Conservation (phyloP, 192 early-diverging fungal species). For the Backusella mclennaniae region DNA sequence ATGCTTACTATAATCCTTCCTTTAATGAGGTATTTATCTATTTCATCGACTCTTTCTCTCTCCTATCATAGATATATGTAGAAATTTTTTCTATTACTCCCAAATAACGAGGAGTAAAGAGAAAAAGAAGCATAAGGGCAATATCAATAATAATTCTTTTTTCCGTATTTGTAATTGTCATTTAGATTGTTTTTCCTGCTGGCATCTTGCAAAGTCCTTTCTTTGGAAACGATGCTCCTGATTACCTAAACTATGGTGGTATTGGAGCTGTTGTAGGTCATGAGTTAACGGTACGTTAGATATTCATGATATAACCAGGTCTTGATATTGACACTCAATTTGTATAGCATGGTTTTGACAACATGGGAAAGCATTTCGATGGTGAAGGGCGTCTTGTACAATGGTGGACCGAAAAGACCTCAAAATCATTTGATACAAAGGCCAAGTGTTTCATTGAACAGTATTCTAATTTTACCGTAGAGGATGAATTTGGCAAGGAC, state of each 20-base stretch:
- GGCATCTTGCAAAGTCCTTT: slow-evolving; percentile 59
- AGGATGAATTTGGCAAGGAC: slow-evolving; percentile 32
- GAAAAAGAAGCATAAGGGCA: neutral
- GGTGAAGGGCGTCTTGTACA: slow-evolving; percentile 27
- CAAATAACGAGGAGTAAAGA: neutral
- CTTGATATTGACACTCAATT: neutral
- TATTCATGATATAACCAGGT: neutral
- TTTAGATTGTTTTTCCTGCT: slow-evolving; percentile 46
- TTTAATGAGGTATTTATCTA: slow-evolving; percentile 34
- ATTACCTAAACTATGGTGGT: slow-evolving; percentile 63
- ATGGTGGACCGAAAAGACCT: slow-evolving; percentile 74
- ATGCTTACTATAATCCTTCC: slow-evolving; percentile 51
- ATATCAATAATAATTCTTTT: neutral
- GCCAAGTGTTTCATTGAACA: slow-evolving; percentile 64
- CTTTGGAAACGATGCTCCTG: slow-evolving; percentile 40
- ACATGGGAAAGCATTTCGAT: slow-evolving; percentile 48
- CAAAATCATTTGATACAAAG: slow-evolving; percentile 45
- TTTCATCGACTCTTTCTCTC: neutral
- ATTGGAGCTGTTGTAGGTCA: slow-evolving; percentile 60
- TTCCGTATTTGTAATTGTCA: neutral
- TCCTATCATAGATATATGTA: neutral
- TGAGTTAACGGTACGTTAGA: slow-evolving; percentile 39
- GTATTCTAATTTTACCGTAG: slow-evolving; percentile 52
- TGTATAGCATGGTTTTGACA: slow-evolving; percentile 52
- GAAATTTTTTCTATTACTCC: neutral